Evolutionary conservation across 2,329 filamentous ascomycete genomes (phyloP), one percentile per base, ranked within the genome.

Genomic region (Epicoccum sorghinum): DNA sequence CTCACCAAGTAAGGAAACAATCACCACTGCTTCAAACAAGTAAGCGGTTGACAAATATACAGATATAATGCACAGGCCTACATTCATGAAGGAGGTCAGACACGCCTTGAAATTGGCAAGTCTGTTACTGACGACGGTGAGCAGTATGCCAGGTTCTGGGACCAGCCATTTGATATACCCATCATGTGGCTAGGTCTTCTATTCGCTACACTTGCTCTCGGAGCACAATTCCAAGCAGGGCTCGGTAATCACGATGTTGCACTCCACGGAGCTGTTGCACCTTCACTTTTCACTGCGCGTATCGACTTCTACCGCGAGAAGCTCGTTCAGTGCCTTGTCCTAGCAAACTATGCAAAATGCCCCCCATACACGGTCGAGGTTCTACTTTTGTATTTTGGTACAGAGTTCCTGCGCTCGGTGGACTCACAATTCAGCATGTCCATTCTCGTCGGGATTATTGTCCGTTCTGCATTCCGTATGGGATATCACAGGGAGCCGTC

Each of bases 131-230:
- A 67, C 37, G 7, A 4, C 9, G 4, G 3, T 25, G 30, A 13
- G 6, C 42, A 79, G 73, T 80, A 80, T 47, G 69, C 75, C 25
- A 43, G 58, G 2, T 80, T 81, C 57, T 81, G 79, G 78, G 47
- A 55, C n/a, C 65, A 73, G 33, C 76, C 74, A 1, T 70, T 66
- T 8, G 61, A 61, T 14, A 68, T 69, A 2, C 66, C 78, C 0
- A 70, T 76, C 7, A 74, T 76, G 59, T 81, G 78, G 79, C 57
- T 80, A 14, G 77, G 78, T 3, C 65, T 79, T 1, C 55, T 80
- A 7, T 81, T 79, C 58, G 66, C 68, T 39, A 70, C 77, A 45
- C 68, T 80, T n/a, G 55, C 65, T 25, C 51, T 70, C 2, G 66
- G 67, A 2, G 62, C 60, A 25, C 65, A 67, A 12, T 69, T 70